Base-by-base conservation (phyloP, 2,329 filamentous ascomycete species). In the Parastagonospora nodorum region DNA sequence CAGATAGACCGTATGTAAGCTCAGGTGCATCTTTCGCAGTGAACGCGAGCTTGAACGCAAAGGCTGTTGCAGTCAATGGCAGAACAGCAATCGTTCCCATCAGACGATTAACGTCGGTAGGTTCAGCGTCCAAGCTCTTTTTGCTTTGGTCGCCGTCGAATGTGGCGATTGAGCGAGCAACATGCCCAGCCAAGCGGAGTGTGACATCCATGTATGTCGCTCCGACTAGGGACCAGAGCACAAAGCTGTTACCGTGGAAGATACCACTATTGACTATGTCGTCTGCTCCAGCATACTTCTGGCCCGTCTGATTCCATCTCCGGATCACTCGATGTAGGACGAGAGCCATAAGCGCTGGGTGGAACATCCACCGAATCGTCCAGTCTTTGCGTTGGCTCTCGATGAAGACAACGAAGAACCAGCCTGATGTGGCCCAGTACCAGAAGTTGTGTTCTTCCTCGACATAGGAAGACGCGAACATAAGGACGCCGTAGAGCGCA, bases 381-480 rank as follows among this genome's bases (percentile, higher is more conserved):
- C 65, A 67, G 28, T 66, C 51, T 42, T 70, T 68, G 4, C 69
- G 71, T 39, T 65, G 57, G 19, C 61, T 66, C 58, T 57, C 74
- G 33, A 78, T 57, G 59, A 79, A 77, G 10, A 85, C 69, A 50
- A 78, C 77, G 48, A 78, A 71, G 38, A 80, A 74, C 89, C 89
- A 95, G 6, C 84, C 82, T 0, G 88, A 86, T 0, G 88, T 83
- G 1, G 85, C 76, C 92, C 93, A 97, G 75, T 99, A 97, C 94
- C 94, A 99, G 71, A 96, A 97, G 61, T 97, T 91, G 42, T 99
- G 94, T 72, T 99, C 94, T 75, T 99, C 94, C 74, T 99, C 94
- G 2, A 99, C 91, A 71, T 94, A 99, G 67, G 92, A 97, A 70
- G 90, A 96, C 8, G 92, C 93, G 75, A 97, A 97, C 92, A 97